Evolutionary conservation across 78 protist genomes (phyloP), one percentile per base, ranked within the genome.

Genomic region (Dictyostelium brefeldianum): DNA sequence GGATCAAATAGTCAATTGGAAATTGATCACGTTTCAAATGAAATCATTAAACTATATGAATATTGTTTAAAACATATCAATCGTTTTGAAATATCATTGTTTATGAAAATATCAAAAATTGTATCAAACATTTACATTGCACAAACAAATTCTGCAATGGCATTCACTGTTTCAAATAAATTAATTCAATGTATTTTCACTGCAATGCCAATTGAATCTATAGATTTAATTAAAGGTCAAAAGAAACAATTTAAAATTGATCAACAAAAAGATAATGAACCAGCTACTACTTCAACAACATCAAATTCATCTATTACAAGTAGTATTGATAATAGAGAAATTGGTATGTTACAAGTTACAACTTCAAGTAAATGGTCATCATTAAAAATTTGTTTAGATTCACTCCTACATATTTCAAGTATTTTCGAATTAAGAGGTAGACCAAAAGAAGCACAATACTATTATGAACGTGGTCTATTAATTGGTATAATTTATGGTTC

Each of bases 401-500:
- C 93, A 7, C n/a, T 87, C n/a, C 18, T 87, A 47, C 93, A 87
- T 51, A 59, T 87, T 47, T 80, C 84, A 36, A 43, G 78, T 48
- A 64, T 87, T 9, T 87, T 75, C 36, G 93, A 87, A 31, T 67
- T 87, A 18, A 87, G 93, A 87, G 93, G 93, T n/a, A 22, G 93
- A 27, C 93, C 93, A 27, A 77, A 29, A 36, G 93, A 87, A 59
- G 83, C 93, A 0, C 93, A 87, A 10, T 87, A 87, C n/a, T 65
- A 77, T 47, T 87, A 87, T 50, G 93, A 87, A 77, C 43, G 93
- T 27, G 93, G 84, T 46, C 48, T 87, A 22, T 31, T 48, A 27
- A 87, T 87, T 87, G 93, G 93, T 15, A 87, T 56, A 18, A 77
- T 87, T 2, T 87, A 87, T 48, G 93, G 93, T 11, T 87, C 93